These are phyloP conservation scores for Picea glauca DNA, from an alignment of 75 land plant genomes.

Conservation along the genomic window DNA sequence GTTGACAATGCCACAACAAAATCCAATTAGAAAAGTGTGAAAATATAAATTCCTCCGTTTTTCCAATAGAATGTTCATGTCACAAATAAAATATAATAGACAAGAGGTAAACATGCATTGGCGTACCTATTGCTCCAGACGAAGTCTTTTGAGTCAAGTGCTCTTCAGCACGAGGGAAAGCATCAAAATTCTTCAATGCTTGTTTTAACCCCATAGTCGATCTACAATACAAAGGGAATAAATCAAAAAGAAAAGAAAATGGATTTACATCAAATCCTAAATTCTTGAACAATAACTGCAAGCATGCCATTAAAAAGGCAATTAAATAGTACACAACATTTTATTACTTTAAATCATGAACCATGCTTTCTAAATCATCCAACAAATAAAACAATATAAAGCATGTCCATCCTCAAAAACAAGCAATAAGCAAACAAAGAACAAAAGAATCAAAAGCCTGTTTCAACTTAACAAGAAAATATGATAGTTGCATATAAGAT, in stretches of 20 bases:
- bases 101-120: neutral
- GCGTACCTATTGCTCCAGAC: constrained; percentile 9
- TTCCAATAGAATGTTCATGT: neutral
- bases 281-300: neutral
- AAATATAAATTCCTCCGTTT: neutral
- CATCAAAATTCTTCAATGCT: constrained; percentile 67
- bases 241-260: too few relatives aligned
- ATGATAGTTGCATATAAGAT: neutral
- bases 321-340: neutral
- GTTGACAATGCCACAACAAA: neutral
- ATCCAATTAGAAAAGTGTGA: neutral
- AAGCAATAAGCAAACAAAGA: too few relatives aligned
- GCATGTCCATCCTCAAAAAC: neutral
- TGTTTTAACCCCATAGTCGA: constrained; percentile 58
- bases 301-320: neutral
- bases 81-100: neutral
- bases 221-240: constrained; percentile 8
- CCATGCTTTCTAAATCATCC: neutral
- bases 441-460: neutral
- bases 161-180: constrained; percentile 94
- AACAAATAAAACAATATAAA: neutral
- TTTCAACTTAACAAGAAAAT: neutral
- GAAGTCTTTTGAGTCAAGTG: constrained; percentile 42
- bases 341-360: neutral
- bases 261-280: neutral